Evolutionary conservation across 345 rosid species (phyloP).

Genomic region (Hypericum perforatum): DNA sequence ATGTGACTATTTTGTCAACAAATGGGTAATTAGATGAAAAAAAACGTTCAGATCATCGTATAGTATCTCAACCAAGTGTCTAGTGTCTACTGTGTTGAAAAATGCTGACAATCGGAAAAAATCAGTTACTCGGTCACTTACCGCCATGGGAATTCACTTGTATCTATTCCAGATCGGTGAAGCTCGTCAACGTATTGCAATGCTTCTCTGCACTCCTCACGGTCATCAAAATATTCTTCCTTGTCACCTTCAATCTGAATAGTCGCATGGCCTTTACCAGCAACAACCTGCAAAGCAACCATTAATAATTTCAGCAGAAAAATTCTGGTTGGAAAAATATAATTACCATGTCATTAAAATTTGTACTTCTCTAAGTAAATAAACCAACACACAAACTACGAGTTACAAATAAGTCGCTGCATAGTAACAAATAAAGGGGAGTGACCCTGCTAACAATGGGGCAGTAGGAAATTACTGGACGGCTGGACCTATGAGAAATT

Average conservation of each 20-base stretch:
- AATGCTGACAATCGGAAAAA: background rate
- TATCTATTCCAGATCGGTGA: slow-evolving; percentile 95
- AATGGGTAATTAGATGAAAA: too few species aligned
- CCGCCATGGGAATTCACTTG: slow-evolving; percentile 99
- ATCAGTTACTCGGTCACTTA: slow-evolving; percentile 24
- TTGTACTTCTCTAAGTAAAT: too few species aligned
- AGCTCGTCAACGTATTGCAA: slow-evolving; percentile 89
- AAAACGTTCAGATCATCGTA: too few species aligned
- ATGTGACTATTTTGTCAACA: too few species aligned
- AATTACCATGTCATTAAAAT: too few species aligned
- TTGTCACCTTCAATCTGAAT: slow-evolving; percentile 78
- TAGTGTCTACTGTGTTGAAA: slow-evolving; percentile 1
- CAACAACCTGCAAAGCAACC: slow-evolving; percentile 48
- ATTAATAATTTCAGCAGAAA: background rate
- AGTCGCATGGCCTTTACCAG: slow-evolving; percentile 91
- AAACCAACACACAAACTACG: too few species aligned
- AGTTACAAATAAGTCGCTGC: too few species aligned
- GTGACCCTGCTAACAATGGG: too few species aligned
- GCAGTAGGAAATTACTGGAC: too few species aligned
- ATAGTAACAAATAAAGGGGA: too few species aligned
- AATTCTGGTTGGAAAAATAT: too few species aligned
- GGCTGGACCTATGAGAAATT: too few species aligned
- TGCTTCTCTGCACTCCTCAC: slow-evolving; percentile 91
- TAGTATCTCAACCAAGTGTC: background rate
- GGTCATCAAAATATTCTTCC: slow-evolving; percentile 73